A percentile compares a stretch with the other conserved stretches of the same genome.
These are phyloP conservation scores for Saccharomyces pastorianus DNA, from an alignment of 1,139 yeast genomes.

Conservation along the genomic window DNA sequence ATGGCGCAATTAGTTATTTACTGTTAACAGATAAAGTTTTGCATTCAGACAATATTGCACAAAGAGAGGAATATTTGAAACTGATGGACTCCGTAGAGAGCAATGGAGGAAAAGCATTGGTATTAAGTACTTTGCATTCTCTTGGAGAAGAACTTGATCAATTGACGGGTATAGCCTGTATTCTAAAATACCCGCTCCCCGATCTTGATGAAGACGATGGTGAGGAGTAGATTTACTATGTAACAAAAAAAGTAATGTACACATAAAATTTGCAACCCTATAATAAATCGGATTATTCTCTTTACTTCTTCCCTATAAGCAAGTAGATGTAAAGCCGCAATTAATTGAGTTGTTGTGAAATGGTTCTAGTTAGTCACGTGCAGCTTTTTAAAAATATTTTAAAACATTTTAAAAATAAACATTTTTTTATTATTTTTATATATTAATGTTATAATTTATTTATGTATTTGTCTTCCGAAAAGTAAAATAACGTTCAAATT, in stretches of 20 bases:
- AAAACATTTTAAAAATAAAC: too few relatives aligned
- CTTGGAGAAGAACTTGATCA: slow-evolving; percentile 85
- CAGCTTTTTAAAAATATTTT: too few relatives aligned
- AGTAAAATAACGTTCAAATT: too few relatives aligned
- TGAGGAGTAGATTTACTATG: slow-evolving; percentile 5
- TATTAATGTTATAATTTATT: too few relatives aligned
- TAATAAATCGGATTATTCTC: neutral
- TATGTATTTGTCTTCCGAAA: too few relatives aligned
- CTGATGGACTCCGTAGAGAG: slow-evolving; percentile 61
- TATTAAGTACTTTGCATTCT: slow-evolving; percentile 81
- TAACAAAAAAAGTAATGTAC: neutral
- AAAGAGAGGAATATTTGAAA: slow-evolving; percentile 60
- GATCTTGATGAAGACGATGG: slow-evolving; percentile 70
- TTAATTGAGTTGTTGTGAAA: too few relatives aligned
- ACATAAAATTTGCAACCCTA: neutral
- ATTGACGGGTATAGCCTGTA: slow-evolving; percentile 85
- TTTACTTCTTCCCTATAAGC: too few relatives aligned
- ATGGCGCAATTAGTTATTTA: slow-evolving; percentile 70
- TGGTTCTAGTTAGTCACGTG: too few relatives aligned
- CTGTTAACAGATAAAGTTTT: slow-evolving; percentile 74
- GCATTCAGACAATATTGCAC: slow-evolving; percentile 63
- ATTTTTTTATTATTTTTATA: too few relatives aligned
- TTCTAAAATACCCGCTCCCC: slow-evolving; percentile 74
- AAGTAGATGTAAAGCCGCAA: too few relatives aligned
- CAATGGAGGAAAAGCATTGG: slow-evolving; percentile 68